Percentiles rank a stretch among this genome's conserved stretches.
These are phyloP conservation scores for Jacaranda copaia DNA, from an alignment of 257 asterid genomes.

Conservation along the genomic window DNA sequence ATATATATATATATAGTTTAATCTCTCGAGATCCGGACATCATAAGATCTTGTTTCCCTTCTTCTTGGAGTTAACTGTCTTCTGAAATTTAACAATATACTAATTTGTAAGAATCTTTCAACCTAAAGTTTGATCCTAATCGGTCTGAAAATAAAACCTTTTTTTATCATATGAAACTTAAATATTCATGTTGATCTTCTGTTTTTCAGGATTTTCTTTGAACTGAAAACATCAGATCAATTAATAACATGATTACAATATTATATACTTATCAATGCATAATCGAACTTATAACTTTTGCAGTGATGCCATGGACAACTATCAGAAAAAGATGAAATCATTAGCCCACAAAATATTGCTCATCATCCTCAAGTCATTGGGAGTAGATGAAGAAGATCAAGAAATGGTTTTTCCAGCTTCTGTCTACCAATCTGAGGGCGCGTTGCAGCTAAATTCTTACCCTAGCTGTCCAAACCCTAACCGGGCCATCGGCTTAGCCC, in stretches of 20 bases:
- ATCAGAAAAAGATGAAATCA: conserved; percentile 68
- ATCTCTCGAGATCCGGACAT: conserved; percentile 27
- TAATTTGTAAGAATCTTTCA: conserved; percentile 4
- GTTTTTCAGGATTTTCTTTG: background rate
- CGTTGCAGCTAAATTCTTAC: conserved; percentile 81
- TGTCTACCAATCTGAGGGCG: conserved; percentile 46
- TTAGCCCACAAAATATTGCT: conserved; percentile 56
- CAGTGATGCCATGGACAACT: conserved; percentile 74
- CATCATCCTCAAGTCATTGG: conserved; percentile 55
- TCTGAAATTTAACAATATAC: conserved; percentile 3
- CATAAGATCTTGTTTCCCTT: conserved; percentile 31
- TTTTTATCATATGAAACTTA: background rate
- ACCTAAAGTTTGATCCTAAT: background rate
- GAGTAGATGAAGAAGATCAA: conserved; percentile 46
- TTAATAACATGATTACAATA: too few species aligned
- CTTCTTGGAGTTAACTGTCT: conserved; percentile 32
- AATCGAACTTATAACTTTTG: background rate
- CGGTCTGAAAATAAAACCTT: background rate
- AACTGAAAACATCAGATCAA: background rate
- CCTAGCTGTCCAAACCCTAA: conserved; percentile 85
- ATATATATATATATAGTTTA: background rate
- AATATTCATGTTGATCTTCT: background rate
- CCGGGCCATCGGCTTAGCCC: conserved; percentile 75
- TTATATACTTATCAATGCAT: too few species aligned
- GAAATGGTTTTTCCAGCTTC: conserved; percentile 25